Base-by-base conservation (phyloP, 129 eudicot species). In the Flaveria trinervia region DNA sequence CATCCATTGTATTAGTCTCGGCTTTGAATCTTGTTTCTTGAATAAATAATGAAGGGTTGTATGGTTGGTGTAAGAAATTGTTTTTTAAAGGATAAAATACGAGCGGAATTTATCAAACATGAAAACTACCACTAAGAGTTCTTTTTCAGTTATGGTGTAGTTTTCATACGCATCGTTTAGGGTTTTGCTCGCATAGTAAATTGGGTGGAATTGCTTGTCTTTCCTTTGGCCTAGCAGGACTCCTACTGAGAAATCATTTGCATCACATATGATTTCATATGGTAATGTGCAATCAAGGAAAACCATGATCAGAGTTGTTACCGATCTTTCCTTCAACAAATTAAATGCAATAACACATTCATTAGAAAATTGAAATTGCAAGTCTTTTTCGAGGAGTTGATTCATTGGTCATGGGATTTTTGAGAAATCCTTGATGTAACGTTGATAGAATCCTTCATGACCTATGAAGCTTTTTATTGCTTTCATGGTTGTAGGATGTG, bases 391-490 rank as follows among this genome's bases (percentile, higher is more conserved):
- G 1, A 70, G 25, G 5, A 70, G 60, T 2, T 49, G 14, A 7
- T 18, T 18, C 41, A 70, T 1, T 28, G 44, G 59, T 15, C 18
- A 5, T 7, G 74, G 0, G 12, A 69, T 69, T 20, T 69, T 69
- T 3, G 73, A 69, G n/a, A 69, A 69, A 16, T 69, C 73, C 0
- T 69, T 69, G n/a, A 69, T 69, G 4, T 46, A 69, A 2, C 59
- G 18, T 0, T 43, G 33, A 5, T 69, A 69, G 33, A 69, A 45
- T 17, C 73, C 39, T 6, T 2, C 59, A 22, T 69, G 73, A 16
- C 73, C 73, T 43, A 69, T 14, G 9, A 69, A 69, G 8, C 57
- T 51, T 13, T 9, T 14, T 1, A 51, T 51, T 3, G 57, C 8
- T 15, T 51, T 51, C 5, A 51, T 1, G 7, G 17, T 3, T 4